phyloP scores from a whole-genome alignment of 306 rosid genomes.

The Oemleria cerasiformis region DNA sequence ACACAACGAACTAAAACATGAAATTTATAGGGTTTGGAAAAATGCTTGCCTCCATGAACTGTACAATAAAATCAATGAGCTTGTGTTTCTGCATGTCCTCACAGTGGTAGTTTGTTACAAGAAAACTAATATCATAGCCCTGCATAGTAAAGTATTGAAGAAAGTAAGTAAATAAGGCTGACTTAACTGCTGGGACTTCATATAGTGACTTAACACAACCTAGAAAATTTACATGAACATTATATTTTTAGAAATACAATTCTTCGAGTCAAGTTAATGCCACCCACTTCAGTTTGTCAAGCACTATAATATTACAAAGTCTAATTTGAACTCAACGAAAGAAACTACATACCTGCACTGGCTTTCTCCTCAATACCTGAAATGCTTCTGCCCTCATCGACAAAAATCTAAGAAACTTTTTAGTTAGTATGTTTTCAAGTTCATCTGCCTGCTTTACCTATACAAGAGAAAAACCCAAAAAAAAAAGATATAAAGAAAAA shows the following conservation, averaged over 20 bases:
- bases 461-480: constrained; percentile 22
- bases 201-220: not conserved
- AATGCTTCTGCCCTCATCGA: constrained; percentile 99
- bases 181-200: not conserved
- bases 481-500: constrained; percentile 10
- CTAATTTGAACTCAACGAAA: not conserved
- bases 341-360: constrained; percentile 66
- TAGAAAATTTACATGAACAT: not conserved
- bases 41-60: constrained; percentile 93
- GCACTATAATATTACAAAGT: not conserved
- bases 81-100: constrained; percentile 97
- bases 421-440: constrained; percentile 92
- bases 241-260: not conserved
- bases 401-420: constrained; percentile 91
- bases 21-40: constrained; percentile 25
- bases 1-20: constrained; percentile 13
- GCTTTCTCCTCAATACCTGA: constrained; percentile 92
- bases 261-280: not conserved
- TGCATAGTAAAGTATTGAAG: constrained; percentile 37
- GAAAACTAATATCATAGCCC: constrained; percentile 99
- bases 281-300: not conserved
- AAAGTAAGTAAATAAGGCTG: not conserved
- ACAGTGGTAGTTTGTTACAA: constrained; percentile 87
- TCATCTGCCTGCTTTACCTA: constrained; percentile 98
- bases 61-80: constrained; percentile 93